Base-by-base conservation (phyloP, 305 asterid species). In the Salvia sclarea region DNA sequence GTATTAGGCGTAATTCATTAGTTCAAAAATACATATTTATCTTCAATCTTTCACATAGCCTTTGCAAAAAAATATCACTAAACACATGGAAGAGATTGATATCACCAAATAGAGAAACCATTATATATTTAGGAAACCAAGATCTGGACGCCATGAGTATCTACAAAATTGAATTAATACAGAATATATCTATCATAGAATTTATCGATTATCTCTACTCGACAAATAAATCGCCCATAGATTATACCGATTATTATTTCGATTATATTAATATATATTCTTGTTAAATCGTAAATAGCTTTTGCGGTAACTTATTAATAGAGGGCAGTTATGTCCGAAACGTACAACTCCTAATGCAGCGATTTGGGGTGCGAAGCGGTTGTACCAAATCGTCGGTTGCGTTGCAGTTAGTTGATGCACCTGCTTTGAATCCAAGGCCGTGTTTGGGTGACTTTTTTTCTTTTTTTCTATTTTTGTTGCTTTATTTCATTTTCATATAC, bases 301-400 rank as follows among this genome's bases (percentile, higher is more conserved):
- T 14, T 6, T 45, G 56, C 11, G 8, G 43, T 30, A 24, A 13
- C 6, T 0, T 0, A 17, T 0, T n/a, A 17, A 0, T 0, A 6
- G 13, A 49, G 76, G 76, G 8, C 59, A 48, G 4, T 18, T 0
- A 9, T 17, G 68, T 48, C 67, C 62, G n/a, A 5, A 75, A 28
- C 0, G 77, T 76, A 60, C 77, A 10, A 52, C 50, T 21, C 0
- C 0, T 8, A 12, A 2, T 31, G 77, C 67, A n/a, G 43, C 8
- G 63, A 18, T 44, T 18, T 44, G 0, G 37, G 57, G 41, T 48
- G 66, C 6, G 57, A 53, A 69, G 61, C 71, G 61, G 84, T 66
- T 80, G 80, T 70, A 76, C 82, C 84, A 56, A 79, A 76, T 47
- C 59, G 80, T 71, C 71, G 75, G 83, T 73, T 77, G 67, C 43